Conservation (phyloP, 139 green algal genomes). For the Closterium sp. region DNA sequence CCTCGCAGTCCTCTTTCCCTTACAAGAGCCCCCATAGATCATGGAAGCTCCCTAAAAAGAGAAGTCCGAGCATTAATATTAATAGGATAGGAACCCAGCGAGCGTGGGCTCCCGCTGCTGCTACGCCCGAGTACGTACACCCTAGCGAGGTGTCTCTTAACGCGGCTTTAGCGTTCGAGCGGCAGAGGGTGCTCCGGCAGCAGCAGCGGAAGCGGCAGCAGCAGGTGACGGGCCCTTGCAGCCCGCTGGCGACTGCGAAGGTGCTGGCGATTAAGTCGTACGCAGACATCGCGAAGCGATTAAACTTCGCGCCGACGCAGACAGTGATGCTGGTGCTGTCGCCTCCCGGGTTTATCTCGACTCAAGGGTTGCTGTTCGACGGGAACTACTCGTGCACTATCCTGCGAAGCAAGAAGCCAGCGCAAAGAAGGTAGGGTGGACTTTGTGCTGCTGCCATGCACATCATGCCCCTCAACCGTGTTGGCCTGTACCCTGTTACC, state of each 20-base stretch:
- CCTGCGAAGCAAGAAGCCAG: background rate
- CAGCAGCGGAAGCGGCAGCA: background rate
- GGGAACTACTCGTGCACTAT: background rate
- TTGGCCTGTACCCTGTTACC: background rate
- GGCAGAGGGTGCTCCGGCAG: background rate
- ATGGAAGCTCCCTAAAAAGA: background rate
- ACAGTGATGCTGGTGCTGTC: background rate
- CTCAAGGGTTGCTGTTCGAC: background rate
- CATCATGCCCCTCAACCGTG: background rate
- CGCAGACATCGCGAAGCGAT: background rate
- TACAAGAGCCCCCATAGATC: background rate
- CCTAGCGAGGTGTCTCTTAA: background rate
- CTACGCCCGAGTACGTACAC: background rate
- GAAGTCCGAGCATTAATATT: background rate
- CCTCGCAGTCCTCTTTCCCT: background rate
- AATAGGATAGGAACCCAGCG: background rate
- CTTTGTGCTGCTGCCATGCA: too few relatives aligned
- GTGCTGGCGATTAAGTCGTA: background rate
- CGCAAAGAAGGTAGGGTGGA: background rate
- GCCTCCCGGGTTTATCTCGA: background rate
- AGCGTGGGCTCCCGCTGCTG: background rate
- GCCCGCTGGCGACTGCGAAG: background rate
- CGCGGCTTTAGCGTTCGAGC: background rate
- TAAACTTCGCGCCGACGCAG: background rate
- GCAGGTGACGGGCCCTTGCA: background rate